Evolutionary conservation across 805 yeast genomes (phyloP).

Genomic region (Limtongia smithiae): DNA sequence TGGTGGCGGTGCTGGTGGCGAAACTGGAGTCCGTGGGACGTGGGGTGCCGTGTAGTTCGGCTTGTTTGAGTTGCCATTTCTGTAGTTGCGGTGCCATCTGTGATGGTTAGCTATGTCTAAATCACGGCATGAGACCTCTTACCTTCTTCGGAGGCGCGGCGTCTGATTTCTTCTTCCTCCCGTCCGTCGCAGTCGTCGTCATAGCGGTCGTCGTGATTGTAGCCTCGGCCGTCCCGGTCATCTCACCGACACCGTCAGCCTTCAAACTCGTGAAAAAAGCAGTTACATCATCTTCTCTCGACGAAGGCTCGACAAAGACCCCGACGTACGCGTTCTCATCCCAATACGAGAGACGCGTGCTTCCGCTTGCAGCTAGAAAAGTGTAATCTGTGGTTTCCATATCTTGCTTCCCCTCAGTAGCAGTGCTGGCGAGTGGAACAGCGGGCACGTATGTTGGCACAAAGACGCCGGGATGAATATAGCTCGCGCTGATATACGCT

Average conservation of each 20-base stretch:
- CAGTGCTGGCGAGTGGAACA: background rate
- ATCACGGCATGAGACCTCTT: background rate
- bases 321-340: conserved; percentile 17
- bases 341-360: conserved; percentile 21
- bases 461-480: conserved; percentile 27
- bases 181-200: background rate
- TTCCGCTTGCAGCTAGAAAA: conserved; percentile 18
- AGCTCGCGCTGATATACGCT: background rate
- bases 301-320: conserved; percentile 9
- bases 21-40: background rate
- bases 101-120: background rate
- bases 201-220: too few species aligned
- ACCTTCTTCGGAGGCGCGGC: background rate
- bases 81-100: conserved; percentile 28
- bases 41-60: conserved; percentile 20
- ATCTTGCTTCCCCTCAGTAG: too few species aligned
- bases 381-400: background rate
- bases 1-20: background rate
- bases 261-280: conserved; percentile 10
- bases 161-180: conserved; percentile 7
- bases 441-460: conserved; percentile 16
- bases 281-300: conserved; percentile 10
- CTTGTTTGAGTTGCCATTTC: conserved; percentile 26
- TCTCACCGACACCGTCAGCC: background rate
- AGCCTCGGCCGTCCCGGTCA: too few species aligned